These are phyloP conservation scores for Kwoniella sp. DNA, from an alignment of 768 basidiomycete species.

Conservation along the genomic window DNA sequence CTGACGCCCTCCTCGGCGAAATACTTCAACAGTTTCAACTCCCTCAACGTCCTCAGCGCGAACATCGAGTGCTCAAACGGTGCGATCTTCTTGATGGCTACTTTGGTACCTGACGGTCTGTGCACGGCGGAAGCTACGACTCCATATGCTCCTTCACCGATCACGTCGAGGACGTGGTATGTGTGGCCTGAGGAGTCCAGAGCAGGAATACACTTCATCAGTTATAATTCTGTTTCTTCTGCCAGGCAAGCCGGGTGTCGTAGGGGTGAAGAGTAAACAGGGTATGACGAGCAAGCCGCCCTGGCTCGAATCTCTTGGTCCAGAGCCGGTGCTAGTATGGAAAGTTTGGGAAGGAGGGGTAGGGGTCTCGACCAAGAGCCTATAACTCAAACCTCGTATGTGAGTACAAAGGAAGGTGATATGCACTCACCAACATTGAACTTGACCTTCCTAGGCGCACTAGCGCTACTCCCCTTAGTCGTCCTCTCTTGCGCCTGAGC, in stretches of 20 bases:
- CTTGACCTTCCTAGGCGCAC: slow-evolving; percentile 43
- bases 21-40: slow-evolving; percentile 77
- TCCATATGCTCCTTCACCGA: slow-evolving; percentile 73
- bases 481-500: slow-evolving; percentile 35
- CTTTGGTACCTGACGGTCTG: slow-evolving; percentile 80
- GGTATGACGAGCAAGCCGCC: neutral
- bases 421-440: slow-evolving; percentile 49
- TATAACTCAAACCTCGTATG: neutral
- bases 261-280: too few species aligned
- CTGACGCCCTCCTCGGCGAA: slow-evolving; percentile 46
- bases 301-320: too few species aligned
- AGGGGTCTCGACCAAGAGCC: neutral
- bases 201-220: too few species aligned
- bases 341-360: neutral
- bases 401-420: too few species aligned
- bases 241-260: too few species aligned
- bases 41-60: slow-evolving; percentile 80
- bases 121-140: slow-evolving; percentile 94
- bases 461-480: slow-evolving; percentile 41
- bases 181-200: slow-evolving; percentile 38
- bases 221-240: too few species aligned
- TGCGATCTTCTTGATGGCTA: slow-evolving; percentile 95
- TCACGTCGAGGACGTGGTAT: slow-evolving; percentile 53
- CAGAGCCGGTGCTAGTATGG: neutral
- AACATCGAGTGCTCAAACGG: slow-evolving; percentile 97